Conservation (phyloP, 257 asterid species). For the Solanum arcanum region DNA sequence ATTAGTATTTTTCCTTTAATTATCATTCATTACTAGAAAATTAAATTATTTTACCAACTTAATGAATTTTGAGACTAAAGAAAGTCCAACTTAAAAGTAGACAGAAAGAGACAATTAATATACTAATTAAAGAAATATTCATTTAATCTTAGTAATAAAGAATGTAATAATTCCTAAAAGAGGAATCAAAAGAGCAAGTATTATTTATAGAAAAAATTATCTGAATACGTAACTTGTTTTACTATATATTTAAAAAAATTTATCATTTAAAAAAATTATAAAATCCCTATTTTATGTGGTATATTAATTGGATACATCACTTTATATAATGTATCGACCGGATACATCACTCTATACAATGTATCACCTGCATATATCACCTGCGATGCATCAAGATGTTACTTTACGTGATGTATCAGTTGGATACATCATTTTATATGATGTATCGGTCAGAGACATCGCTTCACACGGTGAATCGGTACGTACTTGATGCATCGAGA, state of each 20-base stretch:
- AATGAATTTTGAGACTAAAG: not conserved
- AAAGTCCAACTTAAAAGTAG: not conserved
- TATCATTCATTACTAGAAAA: not conserved
- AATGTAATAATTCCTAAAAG: not conserved
- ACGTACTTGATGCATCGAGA: too few relatives aligned
- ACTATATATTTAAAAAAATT: too few relatives aligned
- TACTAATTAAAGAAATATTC: not conserved
- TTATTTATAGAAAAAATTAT: not conserved
- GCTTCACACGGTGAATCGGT: too few relatives aligned
- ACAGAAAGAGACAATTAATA: not conserved
- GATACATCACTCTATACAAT: too few relatives aligned
- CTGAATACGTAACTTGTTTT: too few relatives aligned
- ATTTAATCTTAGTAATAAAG: not conserved
- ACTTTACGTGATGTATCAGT: too few relatives aligned
- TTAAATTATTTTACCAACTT: not conserved
- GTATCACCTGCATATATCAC: too few relatives aligned
- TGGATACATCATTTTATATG: too few relatives aligned
- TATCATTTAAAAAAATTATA: too few relatives aligned
- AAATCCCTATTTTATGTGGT: too few relatives aligned
- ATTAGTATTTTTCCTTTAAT: not conserved
- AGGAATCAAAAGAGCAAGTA: not conserved
- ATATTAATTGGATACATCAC: too few relatives aligned
- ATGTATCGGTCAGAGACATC: too few relatives aligned
- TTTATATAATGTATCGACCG: rapidly evolving
- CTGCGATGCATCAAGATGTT: rapidly evolving